Conservation (phyloP, 768 basidiomycete genomes). For the Leucocoprinus leucothites region DNA sequence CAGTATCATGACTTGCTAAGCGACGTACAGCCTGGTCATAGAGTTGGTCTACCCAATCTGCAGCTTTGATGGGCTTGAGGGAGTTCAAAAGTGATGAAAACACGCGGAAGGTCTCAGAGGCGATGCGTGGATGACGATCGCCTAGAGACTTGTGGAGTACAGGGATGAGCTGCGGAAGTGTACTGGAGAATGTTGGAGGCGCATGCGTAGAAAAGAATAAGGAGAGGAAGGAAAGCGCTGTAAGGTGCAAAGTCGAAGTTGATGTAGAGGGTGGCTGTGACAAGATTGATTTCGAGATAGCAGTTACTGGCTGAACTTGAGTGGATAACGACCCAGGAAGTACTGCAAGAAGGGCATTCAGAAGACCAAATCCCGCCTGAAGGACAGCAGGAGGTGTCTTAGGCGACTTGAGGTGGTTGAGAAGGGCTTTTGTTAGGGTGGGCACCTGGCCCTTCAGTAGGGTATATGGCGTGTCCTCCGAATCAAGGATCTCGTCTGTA, state of each 20-base stretch:
- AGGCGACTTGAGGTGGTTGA: conserved; percentile 80
- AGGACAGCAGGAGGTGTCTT: conserved; percentile 77
- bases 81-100: conserved; percentile 81
- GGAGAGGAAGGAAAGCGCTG: conserved; percentile 81
- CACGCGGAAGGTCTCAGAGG: conserved; percentile 83
- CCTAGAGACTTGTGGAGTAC: conserved; percentile 69
- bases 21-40: conserved; percentile 73
- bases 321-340: conserved; percentile 79
- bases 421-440: conserved; percentile 70
- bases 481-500: conserved; percentile 65
- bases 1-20: conserved; percentile 79
- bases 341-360: conserved; percentile 73
- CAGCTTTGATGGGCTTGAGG: conserved; percentile 62
- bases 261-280: conserved; percentile 69
- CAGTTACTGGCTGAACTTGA: conserved; percentile 61
- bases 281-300: conserved; percentile 63
- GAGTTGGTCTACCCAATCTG: conserved; percentile 67
- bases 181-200: conserved; percentile 51
- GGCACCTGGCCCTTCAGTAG: conserved; percentile 78
- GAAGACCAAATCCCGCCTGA: conserved; percentile 82
- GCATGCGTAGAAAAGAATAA: conserved; percentile 76
- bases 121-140: conserved; percentile 88
- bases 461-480: conserved; percentile 68
- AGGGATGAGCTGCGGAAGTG: conserved; percentile 68
- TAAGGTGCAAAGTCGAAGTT: conserved; percentile 78